A percentile compares a stretch with the other conserved stretches of the same genome.
Conservation (phyloP, 371 early-diverging fungal genomes). For the Lichtheimia ornata region DNA sequence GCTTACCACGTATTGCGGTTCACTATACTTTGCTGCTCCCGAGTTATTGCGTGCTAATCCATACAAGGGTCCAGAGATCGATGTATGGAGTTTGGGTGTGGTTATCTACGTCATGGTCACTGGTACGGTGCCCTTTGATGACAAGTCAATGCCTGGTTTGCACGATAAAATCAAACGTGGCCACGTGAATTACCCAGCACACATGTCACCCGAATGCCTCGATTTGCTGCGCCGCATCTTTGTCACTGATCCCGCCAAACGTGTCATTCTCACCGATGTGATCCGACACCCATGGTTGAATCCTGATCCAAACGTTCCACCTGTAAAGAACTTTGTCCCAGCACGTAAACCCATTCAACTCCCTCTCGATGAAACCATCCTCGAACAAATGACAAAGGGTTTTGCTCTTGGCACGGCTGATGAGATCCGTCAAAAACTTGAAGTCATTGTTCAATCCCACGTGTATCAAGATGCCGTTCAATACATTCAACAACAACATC, state of each 20-base stretch:
- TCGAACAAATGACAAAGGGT: slow-evolving; percentile 77
- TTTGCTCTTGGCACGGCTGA: slow-evolving; percentile 84
- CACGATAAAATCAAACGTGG: slow-evolving; percentile 93
- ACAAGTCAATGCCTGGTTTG: slow-evolving; percentile 87
- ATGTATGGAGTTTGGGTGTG: slow-evolving; percentile 96
- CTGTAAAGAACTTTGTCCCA: slow-evolving; percentile 68
- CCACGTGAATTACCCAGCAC: slow-evolving; percentile 79
- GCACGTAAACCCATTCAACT: slow-evolving; percentile 64
- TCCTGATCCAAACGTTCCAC: slow-evolving; percentile 63
- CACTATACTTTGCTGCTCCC: slow-evolving; percentile 97
- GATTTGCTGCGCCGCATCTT: slow-evolving; percentile 80
- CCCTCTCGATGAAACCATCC: slow-evolving; percentile 70
- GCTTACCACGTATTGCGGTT: slow-evolving; percentile 93
- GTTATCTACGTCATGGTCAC: slow-evolving; percentile 94
- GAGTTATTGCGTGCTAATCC: slow-evolving; percentile 87
- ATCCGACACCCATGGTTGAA: slow-evolving; percentile 85
- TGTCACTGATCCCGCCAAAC: slow-evolving; percentile 68
- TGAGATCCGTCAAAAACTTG: slow-evolving; percentile 61
- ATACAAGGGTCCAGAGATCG: slow-evolving; percentile 95
- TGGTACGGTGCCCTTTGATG: slow-evolving; percentile 97
- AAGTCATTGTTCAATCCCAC: slow-evolving; percentile 52
- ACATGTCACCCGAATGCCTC: slow-evolving; percentile 77
- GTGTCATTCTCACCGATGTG: slow-evolving; percentile 80
- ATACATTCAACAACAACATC: slow-evolving; percentile 19
- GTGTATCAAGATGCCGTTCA: slow-evolving; percentile 34